Conservation (phyloP, 1,284 basidiomycete species). For the Peniophora sp. region DNA sequence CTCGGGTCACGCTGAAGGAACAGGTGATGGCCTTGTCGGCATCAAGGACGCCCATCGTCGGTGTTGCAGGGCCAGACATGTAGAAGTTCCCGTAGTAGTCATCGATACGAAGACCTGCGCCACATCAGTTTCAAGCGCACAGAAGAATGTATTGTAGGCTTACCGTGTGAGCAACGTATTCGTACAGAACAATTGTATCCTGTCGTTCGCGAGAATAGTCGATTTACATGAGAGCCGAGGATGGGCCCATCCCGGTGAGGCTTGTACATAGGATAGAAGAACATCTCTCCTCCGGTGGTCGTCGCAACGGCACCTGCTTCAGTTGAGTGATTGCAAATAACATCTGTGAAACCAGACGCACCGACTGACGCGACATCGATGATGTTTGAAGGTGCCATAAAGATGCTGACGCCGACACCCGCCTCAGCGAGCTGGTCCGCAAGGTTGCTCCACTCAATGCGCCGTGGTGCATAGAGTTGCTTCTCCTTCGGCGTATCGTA, state of each 20-base stretch:
- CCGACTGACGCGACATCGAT: slow-evolving; percentile 89
- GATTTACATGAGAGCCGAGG: slow-evolving; percentile 67
- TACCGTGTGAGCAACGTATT: slow-evolving; percentile 84
- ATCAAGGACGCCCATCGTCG: slow-evolving; percentile 78
- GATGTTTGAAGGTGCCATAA: slow-evolving; percentile 77
- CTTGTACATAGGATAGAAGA: slow-evolving; percentile 89
- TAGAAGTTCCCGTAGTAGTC: slow-evolving; percentile 81
- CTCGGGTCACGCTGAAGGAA: slow-evolving; percentile 53
- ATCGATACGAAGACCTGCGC: slow-evolving; percentile 61
- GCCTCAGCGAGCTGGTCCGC: slow-evolving; percentile 86
- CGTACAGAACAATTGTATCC: slow-evolving; percentile 80
- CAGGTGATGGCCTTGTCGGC: slow-evolving; percentile 77
- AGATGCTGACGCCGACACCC: slow-evolving; percentile 88
- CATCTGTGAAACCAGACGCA: slow-evolving; percentile 20
- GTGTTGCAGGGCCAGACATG: slow-evolving; percentile 66
- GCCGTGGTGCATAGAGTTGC: slow-evolving; percentile 69
- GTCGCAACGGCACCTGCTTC: slow-evolving; percentile 55
- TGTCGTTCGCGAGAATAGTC: slow-evolving; percentile 66
- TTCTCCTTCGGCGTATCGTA: slow-evolving; percentile 90
- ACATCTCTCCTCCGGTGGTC: slow-evolving; percentile 87
- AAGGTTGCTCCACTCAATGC: slow-evolving; percentile 72
- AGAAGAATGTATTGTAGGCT: slow-evolving; percentile 8
- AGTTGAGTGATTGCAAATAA: not conserved
- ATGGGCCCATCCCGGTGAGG: slow-evolving; percentile 60
- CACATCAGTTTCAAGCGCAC: slow-evolving; percentile 5